phyloP scores from a whole-genome alignment of 345 rosid genomes.

The Brassica cretica region DNA sequence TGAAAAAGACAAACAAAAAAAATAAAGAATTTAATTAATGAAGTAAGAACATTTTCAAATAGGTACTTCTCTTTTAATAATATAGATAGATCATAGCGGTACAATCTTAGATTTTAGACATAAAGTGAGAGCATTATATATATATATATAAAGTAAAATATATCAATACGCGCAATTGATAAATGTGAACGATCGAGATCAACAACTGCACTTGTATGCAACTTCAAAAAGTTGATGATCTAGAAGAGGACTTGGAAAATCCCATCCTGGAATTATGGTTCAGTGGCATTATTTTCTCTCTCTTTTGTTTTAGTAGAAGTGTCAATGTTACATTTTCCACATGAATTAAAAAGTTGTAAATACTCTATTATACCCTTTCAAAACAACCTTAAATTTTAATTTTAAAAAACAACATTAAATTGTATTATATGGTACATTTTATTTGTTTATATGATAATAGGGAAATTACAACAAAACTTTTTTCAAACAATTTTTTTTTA shows the following conservation, averaged over 20 bases:
- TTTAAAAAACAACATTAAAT: background rate
- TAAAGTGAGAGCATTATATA: background rate
- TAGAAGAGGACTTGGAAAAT: background rate
- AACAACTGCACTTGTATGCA: background rate
- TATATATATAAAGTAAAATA: background rate
- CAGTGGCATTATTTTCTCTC: background rate
- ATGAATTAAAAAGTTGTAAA: background rate
- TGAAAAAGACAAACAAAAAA: no score
- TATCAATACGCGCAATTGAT: background rate
- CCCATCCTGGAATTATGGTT: background rate
- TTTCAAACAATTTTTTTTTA: background rate
- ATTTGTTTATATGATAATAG: background rate
- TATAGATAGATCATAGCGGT: no score
- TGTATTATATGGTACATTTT: background rate
- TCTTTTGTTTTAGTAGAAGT: background rate
- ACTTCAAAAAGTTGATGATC: conserved; percentile 1
- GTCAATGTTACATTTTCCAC: background rate
- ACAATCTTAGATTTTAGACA: background rate
- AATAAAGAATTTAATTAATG: no score
- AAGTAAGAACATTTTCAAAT: no score
- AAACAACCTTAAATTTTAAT: background rate
- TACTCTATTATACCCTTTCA: background rate
- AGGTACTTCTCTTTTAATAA: no score
- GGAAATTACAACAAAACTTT: background rate
- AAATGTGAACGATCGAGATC: background rate